These are phyloP conservation scores for Alternaria arbusti DNA, from an alignment of 2,329 filamentous ascomycete genomes.

Conservation along the genomic window DNA sequence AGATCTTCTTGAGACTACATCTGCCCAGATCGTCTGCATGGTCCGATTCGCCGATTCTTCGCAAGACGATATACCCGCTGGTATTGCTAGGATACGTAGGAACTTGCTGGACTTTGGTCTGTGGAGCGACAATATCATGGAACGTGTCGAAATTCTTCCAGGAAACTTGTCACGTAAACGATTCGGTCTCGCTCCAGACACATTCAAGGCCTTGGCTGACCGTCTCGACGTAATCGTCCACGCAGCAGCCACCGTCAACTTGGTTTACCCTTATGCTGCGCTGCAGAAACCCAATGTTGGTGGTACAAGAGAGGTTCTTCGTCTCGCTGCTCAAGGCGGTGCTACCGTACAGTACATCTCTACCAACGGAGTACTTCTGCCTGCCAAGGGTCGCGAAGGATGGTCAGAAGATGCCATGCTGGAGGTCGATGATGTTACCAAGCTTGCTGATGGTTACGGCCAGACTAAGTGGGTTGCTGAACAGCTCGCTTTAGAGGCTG, in stretches of 20 bases:
- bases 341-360: slow-evolving; percentile 81
- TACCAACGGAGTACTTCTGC: slow-evolving; percentile 79
- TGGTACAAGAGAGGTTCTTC: slow-evolving; percentile 78
- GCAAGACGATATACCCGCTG: slow-evolving; percentile 68
- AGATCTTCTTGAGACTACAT: slow-evolving; percentile 70
- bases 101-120: slow-evolving; percentile 80
- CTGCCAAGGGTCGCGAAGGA: slow-evolving; percentile 64
- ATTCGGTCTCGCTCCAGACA: slow-evolving; percentile 70
- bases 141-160: slow-evolving; percentile 76
- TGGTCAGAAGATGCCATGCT: slow-evolving; percentile 76
- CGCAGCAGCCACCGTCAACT: slow-evolving; percentile 73
- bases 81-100: slow-evolving; percentile 74
- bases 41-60: slow-evolving; percentile 74
- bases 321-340: slow-evolving; percentile 69
- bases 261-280: slow-evolving; percentile 82
- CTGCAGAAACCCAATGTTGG: slow-evolving; percentile 76
- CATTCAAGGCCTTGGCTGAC: slow-evolving; percentile 68
- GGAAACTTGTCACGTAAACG: slow-evolving; percentile 74
- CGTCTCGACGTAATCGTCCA: slow-evolving; percentile 77
- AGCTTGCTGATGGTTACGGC: slow-evolving; percentile 75
- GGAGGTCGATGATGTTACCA: slow-evolving; percentile 69
- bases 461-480: slow-evolving; percentile 85
- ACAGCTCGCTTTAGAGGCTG: slow-evolving; percentile 73
- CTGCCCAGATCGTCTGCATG: slow-evolving; percentile 73
- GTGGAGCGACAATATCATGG: slow-evolving; percentile 78